Percentiles rank a stretch among this genome's conserved stretches.
These are phyloP conservation scores for Lactifluus hygrophoroides DNA, from an alignment of 768 basidiomycete genomes.

Conservation along the genomic window DNA sequence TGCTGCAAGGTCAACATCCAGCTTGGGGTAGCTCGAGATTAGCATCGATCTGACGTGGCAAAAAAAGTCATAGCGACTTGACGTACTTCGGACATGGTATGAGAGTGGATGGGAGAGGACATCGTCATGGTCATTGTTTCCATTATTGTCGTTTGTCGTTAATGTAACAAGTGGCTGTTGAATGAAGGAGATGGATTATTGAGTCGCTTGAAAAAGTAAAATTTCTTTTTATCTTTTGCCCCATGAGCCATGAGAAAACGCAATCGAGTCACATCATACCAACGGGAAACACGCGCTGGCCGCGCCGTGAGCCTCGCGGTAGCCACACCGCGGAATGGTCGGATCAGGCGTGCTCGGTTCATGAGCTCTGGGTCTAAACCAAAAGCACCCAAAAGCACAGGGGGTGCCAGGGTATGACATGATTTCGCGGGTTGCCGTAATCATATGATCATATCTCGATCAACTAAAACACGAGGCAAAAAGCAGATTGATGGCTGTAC, in stretches of 20 bases:
- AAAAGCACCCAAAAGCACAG: no score
- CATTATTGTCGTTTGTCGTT: conserved; percentile 3
- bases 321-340: conserved; percentile 9
- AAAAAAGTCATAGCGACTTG: neutral
- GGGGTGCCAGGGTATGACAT: neutral
- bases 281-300: conserved; percentile 7
- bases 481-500: neutral
- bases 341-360: conserved; percentile 17
- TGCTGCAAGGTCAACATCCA: conserved; percentile 17
- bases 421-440: neutral
- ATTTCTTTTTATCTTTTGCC: neutral
- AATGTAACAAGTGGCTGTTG: neutral
- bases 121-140: conserved; percentile 19
- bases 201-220: neutral
- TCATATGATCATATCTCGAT: conserved; percentile 1
- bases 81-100: conserved; percentile 14
- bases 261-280: conserved; percentile 1
- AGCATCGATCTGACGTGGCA: neutral
- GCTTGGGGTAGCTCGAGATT: neutral
- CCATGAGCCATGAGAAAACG: neutral
- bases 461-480: conserved; percentile 5
- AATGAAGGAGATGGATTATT: neutral
- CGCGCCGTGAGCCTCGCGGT: conserved; percentile 1
- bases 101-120: conserved; percentile 14
- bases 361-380: neutral